Base-by-base conservation (phyloP, 257 asterid species). In the Anisodus acutangulus region DNA sequence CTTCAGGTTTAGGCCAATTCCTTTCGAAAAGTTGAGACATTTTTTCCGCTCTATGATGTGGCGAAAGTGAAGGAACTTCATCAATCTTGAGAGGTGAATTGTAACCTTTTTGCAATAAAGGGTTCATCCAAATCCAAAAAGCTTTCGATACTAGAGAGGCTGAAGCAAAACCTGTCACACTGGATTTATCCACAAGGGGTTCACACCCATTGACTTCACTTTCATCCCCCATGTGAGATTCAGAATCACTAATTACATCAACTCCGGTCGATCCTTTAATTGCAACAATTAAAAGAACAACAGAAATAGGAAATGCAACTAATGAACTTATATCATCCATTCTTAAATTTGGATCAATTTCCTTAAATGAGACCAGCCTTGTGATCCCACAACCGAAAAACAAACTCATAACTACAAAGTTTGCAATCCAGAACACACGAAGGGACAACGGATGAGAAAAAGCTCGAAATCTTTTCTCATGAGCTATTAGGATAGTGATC, bases 41-140 rank as follows among this genome's bases (percentile, higher is more conserved):
- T 64, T 69, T 66, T 79, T 96, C 97, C 5, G 99, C 98, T 71
- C 83, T 90, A 85, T 96, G 97, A 15, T 92, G 89, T 0, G 95
- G 97, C 0, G 98, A 93, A 31, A 96, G 94, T 10, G 86, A 83
- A 70, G 99, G 99, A 53, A 94, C 94, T 6, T 94, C 98, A 8
- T 92, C 94, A 7, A 93, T 51, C 86, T 88, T 93, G 49, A 94
- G 91, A 19, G 98, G 95, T 2, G 94, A 87, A 62, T 19, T 84
- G 85, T 92, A 88, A 3, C 98, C 99, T 86, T 93, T 97, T 22
- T 83, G 83, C 80, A 94, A 59, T 43, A 97, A 89, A 47, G 98
- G 98, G 85, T 97, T 93, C 92, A 97, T 81, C 99, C 99, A 97
- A 47, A 93, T 13, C 98, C 97, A 97, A 78, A 97, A 95, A 0